phyloP scores from a whole-genome alignment of 192 early-diverging fungal genomes.

The Lunasporangiospora selenospora region DNA sequence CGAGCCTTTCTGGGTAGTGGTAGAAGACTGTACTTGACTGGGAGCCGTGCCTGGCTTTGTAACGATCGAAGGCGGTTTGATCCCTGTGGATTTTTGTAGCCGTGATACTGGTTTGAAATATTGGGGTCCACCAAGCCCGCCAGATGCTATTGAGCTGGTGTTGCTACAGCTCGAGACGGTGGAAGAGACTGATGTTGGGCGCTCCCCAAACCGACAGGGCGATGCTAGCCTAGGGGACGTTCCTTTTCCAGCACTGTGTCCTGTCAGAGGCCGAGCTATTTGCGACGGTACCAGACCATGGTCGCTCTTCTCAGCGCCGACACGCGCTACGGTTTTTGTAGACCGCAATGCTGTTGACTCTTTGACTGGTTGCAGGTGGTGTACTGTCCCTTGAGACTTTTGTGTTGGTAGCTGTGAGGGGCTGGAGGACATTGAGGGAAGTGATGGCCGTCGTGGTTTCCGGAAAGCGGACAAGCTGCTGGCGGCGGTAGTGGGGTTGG shows the following conservation, averaged over 20 bases:
- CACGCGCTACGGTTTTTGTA: too few species aligned
- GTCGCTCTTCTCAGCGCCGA: too few species aligned
- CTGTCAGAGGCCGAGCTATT: too few species aligned
- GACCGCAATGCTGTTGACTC: not conserved
- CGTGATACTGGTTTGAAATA: conserved; percentile 11
- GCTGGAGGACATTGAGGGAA: conserved; percentile 11
- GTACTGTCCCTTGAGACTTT: not conserved
- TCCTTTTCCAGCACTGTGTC: too few species aligned
- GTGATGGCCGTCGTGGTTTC: conserved; percentile 28
- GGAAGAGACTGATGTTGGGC: not conserved
- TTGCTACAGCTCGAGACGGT: not conserved
- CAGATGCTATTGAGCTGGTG: not conserved
- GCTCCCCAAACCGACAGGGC: conserved; percentile 12
- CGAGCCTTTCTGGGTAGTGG: not conserved
- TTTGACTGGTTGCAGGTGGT: not conserved
- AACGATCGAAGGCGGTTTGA: conserved; percentile 40
- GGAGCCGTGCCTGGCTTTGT: conserved; percentile 14
- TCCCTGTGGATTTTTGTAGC: conserved; percentile 14
- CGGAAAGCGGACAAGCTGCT: not conserved
- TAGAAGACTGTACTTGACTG: not conserved
- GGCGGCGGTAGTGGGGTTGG: not conserved
- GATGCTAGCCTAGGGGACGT: conserved; percentile 1
- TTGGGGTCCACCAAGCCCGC: too few species aligned
- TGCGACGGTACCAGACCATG: too few species aligned
- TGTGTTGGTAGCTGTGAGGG: conserved; percentile 11